Conservation (phyloP, 1,284 basidiomycete genomes). For the Inonotus obliquus region DNA sequence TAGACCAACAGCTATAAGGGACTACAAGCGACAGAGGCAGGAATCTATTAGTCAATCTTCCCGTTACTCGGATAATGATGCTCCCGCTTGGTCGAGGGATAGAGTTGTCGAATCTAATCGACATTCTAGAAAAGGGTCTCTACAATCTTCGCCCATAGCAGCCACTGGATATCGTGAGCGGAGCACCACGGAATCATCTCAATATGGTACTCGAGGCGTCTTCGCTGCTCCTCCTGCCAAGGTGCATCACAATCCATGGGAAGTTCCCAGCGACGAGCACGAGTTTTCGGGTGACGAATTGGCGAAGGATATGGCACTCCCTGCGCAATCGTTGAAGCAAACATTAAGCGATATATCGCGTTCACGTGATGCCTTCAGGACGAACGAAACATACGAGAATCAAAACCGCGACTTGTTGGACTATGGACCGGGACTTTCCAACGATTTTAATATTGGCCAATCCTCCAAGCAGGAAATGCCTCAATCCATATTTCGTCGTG, state of each 20-base stretch:
- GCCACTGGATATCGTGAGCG: background rate
- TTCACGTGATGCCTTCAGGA: background rate
- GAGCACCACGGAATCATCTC: background rate
- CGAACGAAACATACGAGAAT: background rate
- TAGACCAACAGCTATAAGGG: slow-evolving; percentile 10
- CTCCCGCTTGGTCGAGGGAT: slow-evolving; percentile 5
- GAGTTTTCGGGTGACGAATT: background rate
- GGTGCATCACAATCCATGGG: background rate
- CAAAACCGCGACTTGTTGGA: background rate
- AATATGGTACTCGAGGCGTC: background rate
- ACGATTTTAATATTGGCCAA: background rate
- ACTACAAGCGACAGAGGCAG: slow-evolving; percentile 12
- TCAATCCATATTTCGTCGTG: background rate
- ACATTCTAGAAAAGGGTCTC: slow-evolving; percentile 11
- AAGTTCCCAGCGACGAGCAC: background rate
- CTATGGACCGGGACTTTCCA: background rate
- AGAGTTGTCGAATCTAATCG: slow-evolving; percentile 1
- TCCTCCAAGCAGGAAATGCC: background rate
- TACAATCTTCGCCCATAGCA: background rate
- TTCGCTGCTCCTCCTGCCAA: background rate
- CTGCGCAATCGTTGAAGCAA: background rate
- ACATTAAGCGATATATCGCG: background rate
- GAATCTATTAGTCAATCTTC: slow-evolving; percentile 12
- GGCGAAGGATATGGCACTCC: background rate
- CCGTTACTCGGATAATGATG: background rate